These are phyloP conservation scores for Alternaria rosae DNA, from an alignment of 2,329 filamentous ascomycete genomes.

Conservation along the genomic window DNA sequence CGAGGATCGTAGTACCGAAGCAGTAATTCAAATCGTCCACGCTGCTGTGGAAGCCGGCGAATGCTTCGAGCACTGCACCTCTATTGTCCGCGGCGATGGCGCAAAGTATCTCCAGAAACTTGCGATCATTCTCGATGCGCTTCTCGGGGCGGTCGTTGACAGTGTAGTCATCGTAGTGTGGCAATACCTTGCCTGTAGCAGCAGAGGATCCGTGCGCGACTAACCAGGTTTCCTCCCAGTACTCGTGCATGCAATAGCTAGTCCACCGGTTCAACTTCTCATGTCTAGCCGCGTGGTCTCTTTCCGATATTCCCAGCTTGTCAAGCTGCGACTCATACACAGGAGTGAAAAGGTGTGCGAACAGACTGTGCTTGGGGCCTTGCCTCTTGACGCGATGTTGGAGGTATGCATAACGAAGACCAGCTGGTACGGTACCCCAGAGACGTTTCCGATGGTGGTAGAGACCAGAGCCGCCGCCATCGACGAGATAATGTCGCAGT, in stretches of 20 bases:
- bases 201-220: background rate
- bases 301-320: background rate
- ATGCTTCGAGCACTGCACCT: background rate
- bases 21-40: background rate
- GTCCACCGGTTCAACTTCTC: background rate
- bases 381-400: background rate
- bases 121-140: background rate
- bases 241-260: background rate
- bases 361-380: background rate
- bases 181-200: background rate
- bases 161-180: background rate
- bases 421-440: too few species aligned
- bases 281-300: background rate
- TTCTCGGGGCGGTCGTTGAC: background rate
- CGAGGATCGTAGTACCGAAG: background rate
- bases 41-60: background rate
- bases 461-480: too few species aligned
- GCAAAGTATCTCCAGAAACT: background rate
- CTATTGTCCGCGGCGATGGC: accelerated
- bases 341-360: background rate
- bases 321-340: background rate
- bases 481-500: too few species aligned
- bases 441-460: too few species aligned
- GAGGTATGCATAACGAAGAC: background rate
- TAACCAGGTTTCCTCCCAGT: background rate